Base-by-base conservation (phyloP, 176 grass and related monocot species). In the sorghum (Sorghum bicolor) region DNA sequence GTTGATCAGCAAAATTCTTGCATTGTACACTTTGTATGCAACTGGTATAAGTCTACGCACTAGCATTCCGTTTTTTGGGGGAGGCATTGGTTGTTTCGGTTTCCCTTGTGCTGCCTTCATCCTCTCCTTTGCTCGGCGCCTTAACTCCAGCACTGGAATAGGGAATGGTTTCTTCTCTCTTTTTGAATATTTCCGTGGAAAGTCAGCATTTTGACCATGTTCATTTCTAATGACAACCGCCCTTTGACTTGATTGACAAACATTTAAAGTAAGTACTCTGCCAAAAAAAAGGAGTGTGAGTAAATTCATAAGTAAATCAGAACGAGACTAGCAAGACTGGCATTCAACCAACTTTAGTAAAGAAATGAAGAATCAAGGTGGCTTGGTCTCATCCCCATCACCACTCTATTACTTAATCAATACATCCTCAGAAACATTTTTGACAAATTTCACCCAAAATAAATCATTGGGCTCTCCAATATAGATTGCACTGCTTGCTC, bases 141-240 rank as follows among this genome's bases (percentile, higher is more conserved):
- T 94, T 52, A 98, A 86, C 81, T 98, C 96, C 80, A 92, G 2
- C 40, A 98, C 85, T 38, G 93, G 96, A 80, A 98, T 73, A 4
- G 96, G 93, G 90, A 98, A 98, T 78, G 96, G 96, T 86, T 98
- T 98, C 93, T 97, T 97, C 80, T 92, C 89, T 82, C 75, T 87
- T 87, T 73, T 97, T 32, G 94, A 92, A 81, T 98, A 90, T 57
- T 80, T 81, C 5, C 64, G 87, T 52, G 95, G 95, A 75, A 98
- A 81, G 91, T 98, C 93, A 34, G 91, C 77, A 89, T 98, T 98
- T 77, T 94, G 96, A 75, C 80, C 84, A 80, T 98, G 62, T 24
- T 89, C 78, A 14, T 87, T 95, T 90, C 81, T 90, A 44, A 89
- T 74, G 47, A 83, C 22, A 60, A 43, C 29, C 4, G 68, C 44